phyloP scores from a whole-genome alignment of 176 grass and related monocot species.

The Phragmites australis region DNA sequence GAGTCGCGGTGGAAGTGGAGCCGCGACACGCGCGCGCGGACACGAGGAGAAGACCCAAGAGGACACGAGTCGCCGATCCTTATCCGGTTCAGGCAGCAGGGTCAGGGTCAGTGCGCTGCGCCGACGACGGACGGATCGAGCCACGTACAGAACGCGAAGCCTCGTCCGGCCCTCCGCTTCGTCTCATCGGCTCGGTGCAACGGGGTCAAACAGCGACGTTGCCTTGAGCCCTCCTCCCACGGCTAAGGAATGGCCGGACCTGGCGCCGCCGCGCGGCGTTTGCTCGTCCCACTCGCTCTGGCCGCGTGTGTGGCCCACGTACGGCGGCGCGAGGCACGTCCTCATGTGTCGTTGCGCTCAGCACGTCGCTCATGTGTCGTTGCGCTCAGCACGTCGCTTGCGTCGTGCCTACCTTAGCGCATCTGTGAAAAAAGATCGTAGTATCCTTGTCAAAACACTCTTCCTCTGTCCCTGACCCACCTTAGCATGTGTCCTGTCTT shows the following conservation, averaged over 20 bases:
- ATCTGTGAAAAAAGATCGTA: not conserved
- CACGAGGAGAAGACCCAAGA: not conserved
- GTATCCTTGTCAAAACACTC: not conserved
- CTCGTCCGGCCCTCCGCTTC: not conserved
- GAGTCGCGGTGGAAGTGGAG: not conserved
- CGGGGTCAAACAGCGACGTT: conserved; percentile 31
- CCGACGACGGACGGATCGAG: not conserved
- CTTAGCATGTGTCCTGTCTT: too few species aligned
- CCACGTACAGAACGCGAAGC: not conserved
- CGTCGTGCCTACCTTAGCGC: not conserved
- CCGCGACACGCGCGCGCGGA: not conserved
- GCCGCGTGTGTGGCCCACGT: not conserved
- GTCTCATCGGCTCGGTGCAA: too few species aligned
- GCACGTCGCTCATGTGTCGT: too few species aligned
- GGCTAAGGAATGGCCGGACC: not conserved
- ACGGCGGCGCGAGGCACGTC: not conserved
- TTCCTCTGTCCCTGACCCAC: not conserved
- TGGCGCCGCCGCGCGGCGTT: too few species aligned
- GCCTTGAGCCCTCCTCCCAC: not conserved
- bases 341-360: not conserved
- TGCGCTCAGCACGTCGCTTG: not conserved
- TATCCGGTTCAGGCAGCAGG: not conserved
- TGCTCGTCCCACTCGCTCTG: too few species aligned
- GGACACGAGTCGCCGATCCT: not conserved
- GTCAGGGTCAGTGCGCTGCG: not conserved